Evolutionary conservation across 306 rosid species (phyloP), one percentile per base, ranked within the genome.

Genomic region (Cucurbita argyrosperma): DNA sequence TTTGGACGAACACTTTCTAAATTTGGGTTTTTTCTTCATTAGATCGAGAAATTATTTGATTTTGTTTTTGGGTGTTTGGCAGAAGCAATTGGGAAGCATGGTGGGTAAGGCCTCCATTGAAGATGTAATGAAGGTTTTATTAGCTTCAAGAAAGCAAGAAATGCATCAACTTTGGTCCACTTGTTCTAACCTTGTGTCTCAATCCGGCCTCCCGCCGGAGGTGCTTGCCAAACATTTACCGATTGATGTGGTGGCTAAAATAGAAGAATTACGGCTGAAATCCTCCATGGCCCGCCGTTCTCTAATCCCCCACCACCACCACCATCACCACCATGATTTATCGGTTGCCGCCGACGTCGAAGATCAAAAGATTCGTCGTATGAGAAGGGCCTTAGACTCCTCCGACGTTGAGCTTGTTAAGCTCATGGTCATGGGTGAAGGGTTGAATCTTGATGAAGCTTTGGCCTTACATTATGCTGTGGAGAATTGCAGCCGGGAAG

Each of bases 351-450:
- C 96, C 0, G 96, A 94, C 59, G 89, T 95, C 0, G 99, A 91
- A 77, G 99, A 95, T 74, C 99, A 95, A 58, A 95, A 95, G 66
- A 89, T 95, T 60, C 88, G 97, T 0, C 80, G 97, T 35, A 95
- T 95, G 99, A 79, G 99, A 11, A 26, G 97, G 5, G 99, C 99
- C 0, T 74, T 95, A 0, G 99, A 91, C 83, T 95, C 99, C 5
- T 95, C 97, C 0, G 99, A 95, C 11, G 99, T 95, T 0, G 99
- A 91, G 49, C 88, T 95, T 0, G 99, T 95, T 1, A 95, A 95
- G 76, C 93, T 95, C 6, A 95, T 95, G 99, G 97, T 95, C 0
- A 95, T 95, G 99, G 99, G 99, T 0, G 99, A 95, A 80, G 99
- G 99, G n/a, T 89, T 95, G 2, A 95, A 95, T 75, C 91, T 95